These are phyloP conservation scores for Saccharum hybrid DNA, from an alignment of 202 grass and related monocot species.

Conservation along the genomic window DNA sequence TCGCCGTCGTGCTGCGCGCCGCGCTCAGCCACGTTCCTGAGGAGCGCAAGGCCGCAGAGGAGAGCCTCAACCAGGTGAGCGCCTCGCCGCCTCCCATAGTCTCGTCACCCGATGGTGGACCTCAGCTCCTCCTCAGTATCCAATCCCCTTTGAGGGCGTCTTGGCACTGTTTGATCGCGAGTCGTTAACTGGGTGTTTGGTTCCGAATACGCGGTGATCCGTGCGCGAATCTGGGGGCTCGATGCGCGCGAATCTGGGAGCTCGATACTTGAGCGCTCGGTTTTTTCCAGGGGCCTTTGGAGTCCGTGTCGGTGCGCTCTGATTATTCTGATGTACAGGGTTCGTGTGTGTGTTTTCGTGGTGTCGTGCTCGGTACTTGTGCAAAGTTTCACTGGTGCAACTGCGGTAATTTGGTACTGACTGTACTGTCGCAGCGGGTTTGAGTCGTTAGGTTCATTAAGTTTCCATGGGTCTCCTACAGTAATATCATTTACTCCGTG, in stretches of 20 bases:
- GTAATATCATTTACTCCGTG: constrained; percentile 45
- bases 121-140: not conserved
- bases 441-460: constrained; percentile 51
- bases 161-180: constrained; percentile 43
- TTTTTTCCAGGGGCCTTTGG: not conserved
- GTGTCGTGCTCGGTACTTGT: constrained; percentile 45
- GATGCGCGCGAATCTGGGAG: not conserved
- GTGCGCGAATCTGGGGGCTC: not conserved
- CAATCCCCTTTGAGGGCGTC: not conserved
- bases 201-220: constrained; percentile 3
- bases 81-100: not conserved
- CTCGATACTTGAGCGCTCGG: not conserved
- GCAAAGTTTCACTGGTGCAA: constrained; percentile 34
- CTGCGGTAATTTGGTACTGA: constrained; percentile 38
- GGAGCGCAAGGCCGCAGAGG: constrained; percentile 86
- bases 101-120: not conserved
- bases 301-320: constrained; percentile 27
- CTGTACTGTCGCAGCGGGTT: constrained; percentile 25
- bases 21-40: constrained; percentile 84
- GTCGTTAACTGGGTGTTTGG: not conserved
- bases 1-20: constrained; percentile 80
- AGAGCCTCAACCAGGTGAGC: constrained; percentile 84
- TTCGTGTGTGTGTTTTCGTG: constrained; percentile 16
- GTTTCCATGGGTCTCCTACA: constrained; percentile 34
- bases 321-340: constrained; percentile 37